Percentiles rank a stretch among this genome's conserved stretches.
These are phyloP conservation scores for Backusella tarrabulga DNA, from an alignment of 192 early-diverging fungal genomes.

Conservation along the genomic window DNA sequence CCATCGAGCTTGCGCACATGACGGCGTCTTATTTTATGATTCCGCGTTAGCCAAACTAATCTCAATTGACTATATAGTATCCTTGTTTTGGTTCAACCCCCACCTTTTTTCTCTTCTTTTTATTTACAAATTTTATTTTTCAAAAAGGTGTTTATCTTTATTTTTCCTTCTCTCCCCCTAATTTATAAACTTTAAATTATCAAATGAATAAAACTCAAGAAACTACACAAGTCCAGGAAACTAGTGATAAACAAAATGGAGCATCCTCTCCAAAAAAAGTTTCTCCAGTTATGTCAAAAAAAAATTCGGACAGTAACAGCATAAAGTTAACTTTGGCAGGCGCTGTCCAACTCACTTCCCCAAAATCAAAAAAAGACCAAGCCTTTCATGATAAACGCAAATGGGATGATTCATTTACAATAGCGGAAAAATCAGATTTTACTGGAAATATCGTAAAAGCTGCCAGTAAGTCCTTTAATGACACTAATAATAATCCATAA, in stretches of 20 bases:
- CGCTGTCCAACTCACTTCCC: conserved; percentile 4
- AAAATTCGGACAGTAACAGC: not conserved
- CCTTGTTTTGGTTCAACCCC: not conserved
- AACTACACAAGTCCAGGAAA: not conserved
- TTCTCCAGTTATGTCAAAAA: not conserved
- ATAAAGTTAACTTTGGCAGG: not conserved
- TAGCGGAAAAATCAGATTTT: conserved; percentile 2
- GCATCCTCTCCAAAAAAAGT: not conserved
- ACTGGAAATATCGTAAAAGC: conserved; percentile 14
- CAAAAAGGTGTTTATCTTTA: not conserved
- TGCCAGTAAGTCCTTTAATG: not conserved
- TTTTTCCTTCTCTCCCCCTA: not conserved
- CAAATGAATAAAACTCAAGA: not conserved
- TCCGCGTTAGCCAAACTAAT: not conserved
- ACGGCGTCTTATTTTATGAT: not conserved
- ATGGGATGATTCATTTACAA: conserved; percentile 16
- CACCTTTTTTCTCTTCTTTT: not conserved
- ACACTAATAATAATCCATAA: not conserved
- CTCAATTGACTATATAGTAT: not conserved
- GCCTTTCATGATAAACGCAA: conserved; percentile 6
- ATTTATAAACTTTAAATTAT: not conserved
- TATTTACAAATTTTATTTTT: conserved; percentile 1
- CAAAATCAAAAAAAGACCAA: not conserved
- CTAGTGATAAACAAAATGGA: not conserved
- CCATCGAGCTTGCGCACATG: not conserved